Evolutionary conservation across 495 filamentous ascomycete species (phyloP).

Genomic region (Penicillium canescens): DNA sequence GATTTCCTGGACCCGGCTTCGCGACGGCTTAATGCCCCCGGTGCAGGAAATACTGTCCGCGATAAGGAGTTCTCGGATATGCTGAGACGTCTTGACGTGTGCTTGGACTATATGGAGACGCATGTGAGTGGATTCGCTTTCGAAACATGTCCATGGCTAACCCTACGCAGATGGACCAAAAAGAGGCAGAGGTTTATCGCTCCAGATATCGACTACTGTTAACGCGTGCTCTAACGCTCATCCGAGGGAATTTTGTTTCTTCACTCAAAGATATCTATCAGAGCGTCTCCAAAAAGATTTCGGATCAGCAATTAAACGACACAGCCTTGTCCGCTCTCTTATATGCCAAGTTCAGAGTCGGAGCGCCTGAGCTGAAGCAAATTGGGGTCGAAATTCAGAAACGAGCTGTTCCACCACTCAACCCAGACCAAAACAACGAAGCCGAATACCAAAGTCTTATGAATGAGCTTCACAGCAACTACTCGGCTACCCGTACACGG

Average conservation of each 20-base stretch:
- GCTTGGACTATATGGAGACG: slow-evolving; percentile 83
- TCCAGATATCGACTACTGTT: slow-evolving; percentile 69
- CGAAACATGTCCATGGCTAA: slow-evolving; percentile 6
- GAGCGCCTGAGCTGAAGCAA: slow-evolving; percentile 64
- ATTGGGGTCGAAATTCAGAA: slow-evolving; percentile 70
- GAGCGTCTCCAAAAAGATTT: slow-evolving; percentile 68
- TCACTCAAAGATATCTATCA: slow-evolving; percentile 67
- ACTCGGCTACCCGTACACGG: slow-evolving; percentile 57
- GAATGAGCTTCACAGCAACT: slow-evolving; percentile 67
- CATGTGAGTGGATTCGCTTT: slow-evolving; percentile 57
- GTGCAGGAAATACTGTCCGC: slow-evolving; percentile 78
- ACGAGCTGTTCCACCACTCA: slow-evolving; percentile 59
- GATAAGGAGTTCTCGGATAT: slow-evolving; percentile 83
- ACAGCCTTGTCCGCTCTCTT: slow-evolving; percentile 73
- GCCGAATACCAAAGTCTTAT: slow-evolving; percentile 66
- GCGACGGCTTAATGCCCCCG: slow-evolving; percentile 85
- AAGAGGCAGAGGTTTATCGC: slow-evolving; percentile 80
- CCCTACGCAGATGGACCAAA: slow-evolving; percentile 65
- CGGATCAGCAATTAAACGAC: slow-evolving; percentile 71
- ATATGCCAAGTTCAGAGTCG: slow-evolving; percentile 76
- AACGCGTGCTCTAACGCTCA: slow-evolving; percentile 73
- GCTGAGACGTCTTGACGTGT: slow-evolving; percentile 79
- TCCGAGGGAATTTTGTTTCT: slow-evolving; percentile 82
- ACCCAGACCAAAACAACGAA: slow-evolving; percentile 62
- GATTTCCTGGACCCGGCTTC: slow-evolving; percentile 89